Evolutionary conservation across 2,329 filamentous ascomycete species (phyloP).

Genomic region (Apiospora saccharicola): DNA sequence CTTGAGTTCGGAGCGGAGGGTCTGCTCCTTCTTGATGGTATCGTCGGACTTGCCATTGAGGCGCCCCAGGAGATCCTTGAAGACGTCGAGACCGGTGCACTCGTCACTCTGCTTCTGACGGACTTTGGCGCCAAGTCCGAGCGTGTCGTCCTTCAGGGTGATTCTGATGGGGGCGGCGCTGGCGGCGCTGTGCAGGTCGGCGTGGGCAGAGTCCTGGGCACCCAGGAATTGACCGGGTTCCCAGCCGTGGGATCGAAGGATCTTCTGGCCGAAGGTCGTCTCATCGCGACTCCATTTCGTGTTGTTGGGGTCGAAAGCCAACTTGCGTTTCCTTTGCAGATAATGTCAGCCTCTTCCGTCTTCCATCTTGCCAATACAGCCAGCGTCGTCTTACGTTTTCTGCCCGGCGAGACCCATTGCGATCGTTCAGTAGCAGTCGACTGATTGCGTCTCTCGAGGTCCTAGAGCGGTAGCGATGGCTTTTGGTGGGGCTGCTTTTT

Average conservation of each 20-base stretch:
- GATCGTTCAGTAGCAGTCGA: conserved; percentile 17
- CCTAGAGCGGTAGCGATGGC: not conserved
- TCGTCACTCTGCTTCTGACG: conserved; percentile 73
- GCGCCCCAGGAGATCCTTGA: conserved; percentile 85
- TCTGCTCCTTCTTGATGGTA: conserved; percentile 74
- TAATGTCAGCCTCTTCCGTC: not conserved
- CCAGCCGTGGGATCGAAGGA: conserved; percentile 91
- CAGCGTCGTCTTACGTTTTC: conserved; percentile 61
- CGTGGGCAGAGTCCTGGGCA: conserved; percentile 76
- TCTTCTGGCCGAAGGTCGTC: conserved; percentile 85
- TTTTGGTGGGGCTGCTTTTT: conserved; percentile 22
- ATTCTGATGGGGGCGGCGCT: conserved; percentile 88
- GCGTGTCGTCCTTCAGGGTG: conserved; percentile 85
- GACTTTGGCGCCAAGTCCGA: conserved; percentile 82
- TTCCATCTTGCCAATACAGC: not conserved
- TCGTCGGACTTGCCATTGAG: conserved; percentile 86
- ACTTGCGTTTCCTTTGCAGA: conserved; percentile 63
- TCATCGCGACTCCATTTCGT: conserved; percentile 89
- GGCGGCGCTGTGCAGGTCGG: conserved; percentile 78
- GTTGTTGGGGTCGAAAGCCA: conserved; percentile 94
- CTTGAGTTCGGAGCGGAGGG: conserved; percentile 72
- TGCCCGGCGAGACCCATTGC: conserved; percentile 74
- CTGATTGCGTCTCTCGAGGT: conserved; percentile 1
- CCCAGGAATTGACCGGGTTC: conserved; percentile 84
- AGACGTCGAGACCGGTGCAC: conserved; percentile 84